Evolutionary conservation across 345 rosid species (phyloP), one percentile per base, ranked within the genome.

Genomic region (Eucalyptus fibrosa): DNA sequence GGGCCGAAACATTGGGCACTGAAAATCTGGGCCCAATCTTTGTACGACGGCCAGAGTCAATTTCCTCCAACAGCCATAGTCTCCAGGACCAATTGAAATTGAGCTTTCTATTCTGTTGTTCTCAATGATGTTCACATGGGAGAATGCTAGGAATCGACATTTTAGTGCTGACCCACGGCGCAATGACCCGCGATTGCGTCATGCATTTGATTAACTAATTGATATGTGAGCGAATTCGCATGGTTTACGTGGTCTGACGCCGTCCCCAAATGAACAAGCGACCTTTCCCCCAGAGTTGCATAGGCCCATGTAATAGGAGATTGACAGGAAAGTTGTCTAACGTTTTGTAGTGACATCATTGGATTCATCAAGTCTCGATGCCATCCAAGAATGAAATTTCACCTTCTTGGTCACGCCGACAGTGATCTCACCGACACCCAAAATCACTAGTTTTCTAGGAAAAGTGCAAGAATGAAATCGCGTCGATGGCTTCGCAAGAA

Each of bases 131-230:
- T 65, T n/a, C 37, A 4, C 21, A 65, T 3, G 19, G 37, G 11
- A 1, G 17, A n/a, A n/a, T n/a, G 77, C 17, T 65, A 65, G 19
- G 19, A 65, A 16, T 65, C 77, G 37, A n/a, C 77, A 65, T 56
- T 56, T 56, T 56, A 28, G 69, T 2, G 1, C 17, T 60, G 4
- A 30, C 34, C 7, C 0, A 11, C 1, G 59, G 59, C n/a, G 26
- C 7, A 0, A 59, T 12, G n/a, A 60, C 32, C 67, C 1, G 1
- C 0, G 5, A 60, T 12, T 14, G 69, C 4, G 1, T 60, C 32
- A 13, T 60, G 34, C 17, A 13, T 60, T 28, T 2, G 34, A 60
- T 28, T 30, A 60, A 60, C 69, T 60, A 60, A 60, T 60, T 12
- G 4, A 60, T 60, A 60, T 30, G 30, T 12, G 65, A 26, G 32